Conservation (phyloP, 108 stramenopile genomes). For the Nannochloropsis salina region DNA sequence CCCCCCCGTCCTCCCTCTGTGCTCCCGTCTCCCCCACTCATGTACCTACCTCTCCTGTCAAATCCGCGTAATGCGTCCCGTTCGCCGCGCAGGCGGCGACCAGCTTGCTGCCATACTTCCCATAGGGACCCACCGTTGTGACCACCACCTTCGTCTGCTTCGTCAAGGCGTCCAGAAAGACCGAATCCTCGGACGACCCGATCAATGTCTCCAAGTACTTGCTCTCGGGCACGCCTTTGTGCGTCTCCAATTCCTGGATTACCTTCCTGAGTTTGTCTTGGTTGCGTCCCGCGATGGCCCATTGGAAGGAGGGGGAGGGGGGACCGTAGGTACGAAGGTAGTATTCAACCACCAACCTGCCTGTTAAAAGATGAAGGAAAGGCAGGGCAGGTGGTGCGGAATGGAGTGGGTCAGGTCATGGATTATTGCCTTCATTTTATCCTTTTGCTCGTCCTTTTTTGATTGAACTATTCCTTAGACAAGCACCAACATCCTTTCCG, state of each 20-base stretch:
- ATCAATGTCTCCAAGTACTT: constrained; percentile 28
- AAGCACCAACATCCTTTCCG: too few species aligned
- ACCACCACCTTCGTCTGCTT: constrained; percentile 64
- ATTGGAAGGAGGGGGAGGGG: constrained; percentile 41
- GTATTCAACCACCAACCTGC: constrained; percentile 44
- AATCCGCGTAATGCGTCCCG: constrained; percentile 81
- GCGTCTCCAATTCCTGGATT: background rate
- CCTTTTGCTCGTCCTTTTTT: too few species aligned
- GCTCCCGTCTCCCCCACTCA: constrained; percentile 50
- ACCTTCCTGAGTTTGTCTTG: background rate
- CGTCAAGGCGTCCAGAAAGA: constrained; percentile 63
- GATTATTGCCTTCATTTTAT: too few species aligned
- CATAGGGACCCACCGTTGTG: constrained; percentile 82
- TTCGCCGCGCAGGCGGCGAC: constrained; percentile 67
- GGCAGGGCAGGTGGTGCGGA: background rate
- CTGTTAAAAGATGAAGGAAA: constrained; percentile 4
- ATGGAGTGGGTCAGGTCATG: too few species aligned
- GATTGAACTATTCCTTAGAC: too few species aligned
- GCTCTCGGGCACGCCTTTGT: background rate
- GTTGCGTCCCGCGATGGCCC: constrained; percentile 28
- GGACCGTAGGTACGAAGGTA: constrained; percentile 39
- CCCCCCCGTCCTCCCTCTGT: background rate
- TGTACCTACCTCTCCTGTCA: constrained; percentile 87
- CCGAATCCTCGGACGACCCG: constrained; percentile 51
- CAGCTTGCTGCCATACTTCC: constrained; percentile 63